Percentiles rank a stretch among this genome's conserved stretches.
These are phyloP conservation scores for Serendipita sp. DNA, from an alignment of 768 basidiomycete species.

Conservation along the genomic window DNA sequence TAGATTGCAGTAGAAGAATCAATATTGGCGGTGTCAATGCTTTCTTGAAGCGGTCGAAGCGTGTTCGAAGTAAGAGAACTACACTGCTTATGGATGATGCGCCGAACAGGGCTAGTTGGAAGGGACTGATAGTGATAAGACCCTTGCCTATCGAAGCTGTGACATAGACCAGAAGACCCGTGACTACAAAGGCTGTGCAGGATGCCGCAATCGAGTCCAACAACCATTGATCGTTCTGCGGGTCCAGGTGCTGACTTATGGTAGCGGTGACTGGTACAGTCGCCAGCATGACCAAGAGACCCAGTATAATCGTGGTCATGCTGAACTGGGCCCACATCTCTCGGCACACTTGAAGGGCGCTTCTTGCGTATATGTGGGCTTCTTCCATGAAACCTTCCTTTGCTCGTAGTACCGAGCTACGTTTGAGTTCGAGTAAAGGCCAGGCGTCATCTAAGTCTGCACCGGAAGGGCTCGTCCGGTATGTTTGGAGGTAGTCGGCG, in stretches of 20 bases:
- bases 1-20: conserved; percentile 48
- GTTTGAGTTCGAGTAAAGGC: conserved; percentile 28
- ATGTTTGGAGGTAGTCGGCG: conserved; percentile 56
- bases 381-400: background rate
- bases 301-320: conserved; percentile 55
- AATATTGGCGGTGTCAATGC: conserved; percentile 19
- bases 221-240: conserved; percentile 26
- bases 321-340: conserved; percentile 94
- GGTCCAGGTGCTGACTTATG: conserved; percentile 31
- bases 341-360: conserved; percentile 57
- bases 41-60: too few relatives aligned
- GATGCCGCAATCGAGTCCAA: conserved; percentile 16
- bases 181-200: background rate
- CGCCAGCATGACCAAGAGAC: conserved; percentile 47
- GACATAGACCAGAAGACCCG: conserved; percentile 3
- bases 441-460: conserved; percentile 58
- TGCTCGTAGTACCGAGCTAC: background rate
- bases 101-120: background rate
- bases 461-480: conserved; percentile 54
- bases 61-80: background rate
- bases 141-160: conserved; percentile 16
- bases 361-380: conserved; percentile 36
- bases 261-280: conserved; percentile 39
- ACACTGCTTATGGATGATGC: background rate
- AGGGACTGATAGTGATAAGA: conserved; percentile 14